Evolutionary conservation across 192 early-diverging fungal species (phyloP), one percentile per base, ranked within the genome.

Genomic region (Allomyces macrogynus): DNA sequence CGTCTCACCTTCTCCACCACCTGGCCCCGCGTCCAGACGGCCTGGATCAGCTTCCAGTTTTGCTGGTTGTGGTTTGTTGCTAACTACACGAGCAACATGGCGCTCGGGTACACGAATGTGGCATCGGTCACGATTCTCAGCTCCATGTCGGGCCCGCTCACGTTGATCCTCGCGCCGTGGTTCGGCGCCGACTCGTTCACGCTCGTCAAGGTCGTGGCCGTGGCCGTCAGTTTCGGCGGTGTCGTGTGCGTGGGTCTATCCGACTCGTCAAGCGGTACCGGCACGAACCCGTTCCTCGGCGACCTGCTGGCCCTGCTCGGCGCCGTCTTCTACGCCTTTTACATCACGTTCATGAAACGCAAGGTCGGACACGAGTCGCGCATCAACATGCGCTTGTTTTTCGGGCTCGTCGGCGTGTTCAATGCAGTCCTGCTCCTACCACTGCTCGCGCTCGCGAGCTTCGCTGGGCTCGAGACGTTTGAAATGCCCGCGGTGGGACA

Each of bases 21-120:
- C 0, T 40, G 4, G 32, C 8, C 32, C 26, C 32, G 7, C 32
- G 3, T 40, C 32, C 77, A 86, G 73, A 80, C 80, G 16, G 81
- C 82, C 0, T 67, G 77, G 65, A 75, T 87, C 49, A 81, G 86
- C 1, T 67, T 84, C 26, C 69, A 69, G 0, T 90, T 90, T 67
- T 87, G 87, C 70, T 70, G 86, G 12, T 71, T 89, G 62, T 90
- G 89, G 89, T 90, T 90, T 76, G 77, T 79, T 25, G 89, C 87
- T 64, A 89, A 89, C 69, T 80, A 81, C 73, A 72, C 80, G 3
- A 84, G 78, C 42, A 90, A 88, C 67, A 78, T 84, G 10, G 85
- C 85, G 43, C 75, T 89, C 60, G 83, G 85, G 0, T 86, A 86
- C 67, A 88, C 87, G 18, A 80, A 77, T 0, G 89, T 89, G 22